These are phyloP conservation scores for Tolypocladium guangdongense DNA, from an alignment of 2,329 filamentous ascomycete genomes.

Conservation along the genomic window DNA sequence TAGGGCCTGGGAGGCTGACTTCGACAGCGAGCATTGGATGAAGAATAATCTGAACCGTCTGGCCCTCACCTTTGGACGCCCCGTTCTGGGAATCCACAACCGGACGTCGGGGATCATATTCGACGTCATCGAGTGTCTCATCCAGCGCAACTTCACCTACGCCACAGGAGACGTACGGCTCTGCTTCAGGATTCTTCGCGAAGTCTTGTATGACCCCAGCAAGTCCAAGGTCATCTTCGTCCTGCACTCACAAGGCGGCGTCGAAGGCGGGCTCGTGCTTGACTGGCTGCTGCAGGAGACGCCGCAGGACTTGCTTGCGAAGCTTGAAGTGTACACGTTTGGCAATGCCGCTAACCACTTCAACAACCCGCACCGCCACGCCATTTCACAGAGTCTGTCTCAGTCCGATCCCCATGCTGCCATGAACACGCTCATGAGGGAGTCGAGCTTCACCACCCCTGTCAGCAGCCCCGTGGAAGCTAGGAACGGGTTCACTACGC, in stretches of 20 bases:
- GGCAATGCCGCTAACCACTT: slow-evolving; percentile 72
- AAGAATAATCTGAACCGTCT: slow-evolving; percentile 61
- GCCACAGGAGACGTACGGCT: slow-evolving; percentile 56
- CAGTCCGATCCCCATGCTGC: slow-evolving; percentile 22
- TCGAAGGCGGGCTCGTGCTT: slow-evolving; percentile 60
- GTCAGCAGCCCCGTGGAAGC: slow-evolving; percentile 9
- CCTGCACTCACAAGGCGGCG: slow-evolving; percentile 67
- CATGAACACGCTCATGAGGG: slow-evolving; percentile 22
- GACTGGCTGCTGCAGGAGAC: slow-evolving; percentile 70
- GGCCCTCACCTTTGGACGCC: slow-evolving; percentile 60
- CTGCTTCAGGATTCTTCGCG: slow-evolving; percentile 52
- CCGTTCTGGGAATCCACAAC: slow-evolving; percentile 65
- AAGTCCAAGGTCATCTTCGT: slow-evolving; percentile 63
- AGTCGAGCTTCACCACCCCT: slow-evolving; percentile 21
- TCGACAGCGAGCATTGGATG: slow-evolving; percentile 51
- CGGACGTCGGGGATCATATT: slow-evolving; percentile 64
- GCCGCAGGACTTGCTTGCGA: slow-evolving; percentile 50
- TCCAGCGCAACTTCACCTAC: slow-evolving; percentile 66
- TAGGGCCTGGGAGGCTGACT: neutral
- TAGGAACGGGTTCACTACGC: slow-evolving; percentile 6
- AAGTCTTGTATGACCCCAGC: slow-evolving; percentile 47
- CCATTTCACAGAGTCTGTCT: slow-evolving; percentile 29
- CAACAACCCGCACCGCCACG: slow-evolving; percentile 58
- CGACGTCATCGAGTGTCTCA: slow-evolving; percentile 65
- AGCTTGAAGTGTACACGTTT: slow-evolving; percentile 70